Conservation (phyloP, 441 rosid genomes). For the Mallotus repandus region DNA sequence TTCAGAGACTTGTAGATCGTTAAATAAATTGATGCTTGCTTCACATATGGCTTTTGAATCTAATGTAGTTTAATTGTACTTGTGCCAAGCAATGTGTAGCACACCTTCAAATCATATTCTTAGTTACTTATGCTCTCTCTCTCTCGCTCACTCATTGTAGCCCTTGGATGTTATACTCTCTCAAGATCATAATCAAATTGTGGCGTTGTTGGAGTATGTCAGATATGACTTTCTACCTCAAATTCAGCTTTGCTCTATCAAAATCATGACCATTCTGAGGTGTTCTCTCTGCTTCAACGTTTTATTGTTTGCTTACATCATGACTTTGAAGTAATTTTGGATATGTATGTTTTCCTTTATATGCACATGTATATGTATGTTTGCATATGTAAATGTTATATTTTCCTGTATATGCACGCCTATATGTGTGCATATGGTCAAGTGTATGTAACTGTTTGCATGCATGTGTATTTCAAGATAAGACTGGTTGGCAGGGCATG, state of each 20-base stretch:
- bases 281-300: slow-evolving; percentile 10
- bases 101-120: slow-evolving; percentile 4
- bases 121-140: not conserved
- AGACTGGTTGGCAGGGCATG: not conserved
- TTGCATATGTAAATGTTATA: not conserved
- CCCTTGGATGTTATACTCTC: slow-evolving; percentile 93
- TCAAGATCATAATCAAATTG: slow-evolving; percentile 90
- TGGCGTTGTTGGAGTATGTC: slow-evolving; percentile 81
- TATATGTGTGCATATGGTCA: not conserved
- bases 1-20: not conserved
- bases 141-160: slow-evolving; percentile 43
- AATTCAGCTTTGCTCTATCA: slow-evolving; percentile 86
- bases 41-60: not conserved
- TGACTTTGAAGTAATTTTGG: not conserved
- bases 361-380: not conserved
- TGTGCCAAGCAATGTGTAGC: not conserved
- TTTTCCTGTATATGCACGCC: not conserved
- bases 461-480: not conserved
- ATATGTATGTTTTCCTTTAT: not conserved
- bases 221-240: slow-evolving; percentile 83
- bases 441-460: not conserved
- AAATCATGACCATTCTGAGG: slow-evolving; percentile 92
- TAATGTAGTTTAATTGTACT: not conserved
- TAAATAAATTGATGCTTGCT: not conserved
- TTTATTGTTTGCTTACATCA: not conserved